A percentile compares a stretch with the other conserved stretches of the same genome.
Evolutionary conservation across 2,329 filamentous ascomycete genomes (phyloP).

Genomic region (Zymoseptoria passerinii): DNA sequence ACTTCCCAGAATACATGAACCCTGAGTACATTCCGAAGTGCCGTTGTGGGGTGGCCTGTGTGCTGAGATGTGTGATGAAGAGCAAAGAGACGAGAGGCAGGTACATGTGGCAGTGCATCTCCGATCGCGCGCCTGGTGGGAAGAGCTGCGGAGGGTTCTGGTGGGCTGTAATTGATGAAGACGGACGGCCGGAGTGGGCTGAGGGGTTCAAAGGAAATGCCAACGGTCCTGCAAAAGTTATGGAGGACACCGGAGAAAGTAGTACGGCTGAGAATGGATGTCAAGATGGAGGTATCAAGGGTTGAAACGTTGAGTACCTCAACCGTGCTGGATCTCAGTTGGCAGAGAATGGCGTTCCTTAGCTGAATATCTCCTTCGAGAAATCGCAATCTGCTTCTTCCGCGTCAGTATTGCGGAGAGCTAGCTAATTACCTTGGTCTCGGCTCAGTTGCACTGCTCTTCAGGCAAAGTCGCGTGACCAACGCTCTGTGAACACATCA

Average conservation of each 20-base stretch:
- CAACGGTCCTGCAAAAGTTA: slow-evolving; percentile 17
- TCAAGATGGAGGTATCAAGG: too few relatives aligned
- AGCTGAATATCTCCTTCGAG: too few relatives aligned
- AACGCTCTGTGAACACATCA: too few relatives aligned
- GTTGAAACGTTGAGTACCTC: too few relatives aligned
- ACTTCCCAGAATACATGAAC: slow-evolving; percentile 70
- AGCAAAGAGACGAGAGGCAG: slow-evolving; percentile 67
- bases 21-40: slow-evolving; percentile 72
- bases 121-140: slow-evolving; percentile 59
- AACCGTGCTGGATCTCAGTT: too few relatives aligned
- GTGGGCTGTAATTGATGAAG: slow-evolving; percentile 80
- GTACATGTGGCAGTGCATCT: slow-evolving; percentile 94
- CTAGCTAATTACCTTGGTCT: too few relatives aligned
- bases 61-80: slow-evolving; percentile 69
- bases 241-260: neutral
- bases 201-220: slow-evolving; percentile 26
- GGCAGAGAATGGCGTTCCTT: too few relatives aligned
- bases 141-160: slow-evolving; percentile 65
- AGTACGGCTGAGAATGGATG: too few relatives aligned
- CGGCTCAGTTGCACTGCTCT: too few relatives aligned
- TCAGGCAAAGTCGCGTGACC: too few relatives aligned
- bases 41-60: slow-evolving; percentile 59
- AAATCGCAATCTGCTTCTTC: too few relatives aligned
- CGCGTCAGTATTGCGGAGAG: too few relatives aligned
- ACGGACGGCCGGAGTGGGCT: slow-evolving; percentile 67